Evolutionary conservation across 2,329 filamentous ascomycete genomes (phyloP).

Genomic region (Intubia oerlemansii): DNA sequence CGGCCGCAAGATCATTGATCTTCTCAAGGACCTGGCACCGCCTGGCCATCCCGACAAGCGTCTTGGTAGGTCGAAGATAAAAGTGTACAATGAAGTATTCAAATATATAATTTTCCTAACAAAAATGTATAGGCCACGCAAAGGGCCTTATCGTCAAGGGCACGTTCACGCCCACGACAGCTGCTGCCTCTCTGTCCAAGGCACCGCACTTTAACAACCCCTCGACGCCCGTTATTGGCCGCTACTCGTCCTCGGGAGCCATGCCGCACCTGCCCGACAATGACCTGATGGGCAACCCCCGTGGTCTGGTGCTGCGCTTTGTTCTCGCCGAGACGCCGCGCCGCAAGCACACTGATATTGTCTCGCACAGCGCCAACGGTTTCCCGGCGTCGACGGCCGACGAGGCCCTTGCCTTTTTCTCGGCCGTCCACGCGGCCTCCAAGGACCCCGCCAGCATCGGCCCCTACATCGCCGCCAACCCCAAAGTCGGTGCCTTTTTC

Average conservation of each 20-base stretch:
- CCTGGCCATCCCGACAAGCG: constrained; percentile 3
- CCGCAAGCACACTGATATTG: constrained; percentile 31
- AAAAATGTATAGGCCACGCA: too few relatives aligned
- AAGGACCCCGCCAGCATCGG: constrained; percentile 15
- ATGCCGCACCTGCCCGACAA: constrained; percentile 27
- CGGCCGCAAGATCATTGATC: too few relatives aligned
- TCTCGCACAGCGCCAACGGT: constrained; percentile 27
- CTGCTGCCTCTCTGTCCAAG: constrained; percentile 20
- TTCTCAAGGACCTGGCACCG: too few relatives aligned
- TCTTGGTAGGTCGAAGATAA: too few relatives aligned
- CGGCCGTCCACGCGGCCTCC: constrained; percentile 16
- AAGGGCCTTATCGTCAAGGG: constrained; percentile 29
- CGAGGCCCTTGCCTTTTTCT: constrained; percentile 27
- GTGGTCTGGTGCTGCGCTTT: constrained; percentile 27
- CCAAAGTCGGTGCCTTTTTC: constrained; percentile 25
- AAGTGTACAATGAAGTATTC: too few relatives aligned
- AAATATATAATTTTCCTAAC: too few relatives aligned
- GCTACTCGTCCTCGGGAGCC: constrained; percentile 30
- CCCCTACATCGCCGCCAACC: constrained; percentile 22
- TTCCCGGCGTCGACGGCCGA: constrained; percentile 30
- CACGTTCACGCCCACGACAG: constrained; percentile 24
- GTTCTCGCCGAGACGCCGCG: constrained; percentile 17
- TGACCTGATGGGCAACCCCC: constrained; percentile 23
- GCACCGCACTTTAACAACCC: constrained; percentile 25
- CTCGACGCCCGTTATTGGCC: constrained; percentile 22